phyloP scores from a whole-genome alignment of 2,329 filamentous ascomycete genomes.

The Clarireedia hainanense region DNA sequence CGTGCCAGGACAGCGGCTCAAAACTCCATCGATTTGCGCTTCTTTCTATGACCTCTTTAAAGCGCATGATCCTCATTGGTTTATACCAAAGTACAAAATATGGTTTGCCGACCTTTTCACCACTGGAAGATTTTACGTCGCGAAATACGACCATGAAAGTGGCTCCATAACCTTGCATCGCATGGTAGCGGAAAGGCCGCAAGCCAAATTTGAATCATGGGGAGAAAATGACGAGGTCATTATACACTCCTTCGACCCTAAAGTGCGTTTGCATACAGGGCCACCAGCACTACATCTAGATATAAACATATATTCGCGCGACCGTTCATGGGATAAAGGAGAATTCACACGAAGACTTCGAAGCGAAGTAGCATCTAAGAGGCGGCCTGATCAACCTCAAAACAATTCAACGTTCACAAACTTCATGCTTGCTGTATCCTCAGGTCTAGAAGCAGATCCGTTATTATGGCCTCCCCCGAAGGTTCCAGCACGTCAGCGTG shows the following conservation, averaged over 20 bases:
- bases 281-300: conserved; percentile 59
- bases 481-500: conserved; percentile 49
- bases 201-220: conserved; percentile 54
- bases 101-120: conserved; percentile 77
- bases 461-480: conserved; percentile 67
- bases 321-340: neutral
- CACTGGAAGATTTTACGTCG: conserved; percentile 48
- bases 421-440: neutral
- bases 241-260: conserved; percentile 66
- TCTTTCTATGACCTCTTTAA: conserved; percentile 66
- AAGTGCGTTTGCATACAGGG: conserved; percentile 64
- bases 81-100: conserved; percentile 68
- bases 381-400: neutral
- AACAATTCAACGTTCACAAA: neutral
- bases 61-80: conserved; percentile 76
- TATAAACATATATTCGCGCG: conserved; percentile 7
- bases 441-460: neutral
- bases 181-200: conserved; percentile 56
- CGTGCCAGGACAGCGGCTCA: conserved; percentile 48
- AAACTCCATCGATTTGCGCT: conserved; percentile 47
- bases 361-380: neutral
- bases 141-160: conserved; percentile 56
- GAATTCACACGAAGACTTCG: neutral
- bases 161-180: conserved; percentile 77
- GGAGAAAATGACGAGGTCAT: conserved; percentile 54